phyloP scores from a whole-genome alignment of 331 rosid genomes.

The Erythrophleum ivorense region DNA sequence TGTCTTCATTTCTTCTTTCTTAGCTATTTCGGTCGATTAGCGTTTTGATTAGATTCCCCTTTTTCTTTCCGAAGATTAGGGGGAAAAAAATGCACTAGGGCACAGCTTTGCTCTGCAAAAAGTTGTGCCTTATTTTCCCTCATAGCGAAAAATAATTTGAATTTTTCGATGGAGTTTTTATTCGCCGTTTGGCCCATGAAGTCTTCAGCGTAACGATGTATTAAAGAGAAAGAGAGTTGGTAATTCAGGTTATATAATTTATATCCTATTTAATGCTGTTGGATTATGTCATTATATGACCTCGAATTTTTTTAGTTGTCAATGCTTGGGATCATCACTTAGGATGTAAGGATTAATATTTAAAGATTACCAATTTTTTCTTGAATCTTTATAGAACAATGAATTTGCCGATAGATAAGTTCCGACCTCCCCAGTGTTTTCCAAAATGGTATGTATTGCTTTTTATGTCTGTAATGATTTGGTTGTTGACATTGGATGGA shows the following conservation, averaged over 20 bases:
- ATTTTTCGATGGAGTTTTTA: background rate
- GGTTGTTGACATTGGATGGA: background rate
- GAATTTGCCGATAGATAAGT: too few relatives aligned
- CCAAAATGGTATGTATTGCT: background rate
- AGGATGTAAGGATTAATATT: too few relatives aligned
- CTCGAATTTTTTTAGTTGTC: too few relatives aligned
- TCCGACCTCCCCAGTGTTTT: background rate
- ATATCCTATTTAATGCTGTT: too few relatives aligned
- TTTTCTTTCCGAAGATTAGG: background rate
- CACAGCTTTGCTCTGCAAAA: background rate
- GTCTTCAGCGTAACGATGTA: background rate
- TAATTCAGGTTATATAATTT: background rate
- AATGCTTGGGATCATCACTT: too few relatives aligned
- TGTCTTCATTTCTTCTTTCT: background rate
- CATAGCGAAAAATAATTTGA: background rate
- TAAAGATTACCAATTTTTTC: too few relatives aligned
- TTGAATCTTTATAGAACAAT: too few relatives aligned
- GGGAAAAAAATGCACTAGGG: background rate
- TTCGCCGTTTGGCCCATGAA: background rate
- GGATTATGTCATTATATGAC: background rate
- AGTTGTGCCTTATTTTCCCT: background rate
- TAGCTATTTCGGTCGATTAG: background rate
- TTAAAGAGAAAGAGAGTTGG: background rate
- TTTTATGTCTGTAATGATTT: background rate
- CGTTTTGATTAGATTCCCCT: background rate